These are phyloP conservation scores for Microdochium nivale DNA, from an alignment of 2,329 filamentous ascomycete species.

Conservation along the genomic window DNA sequence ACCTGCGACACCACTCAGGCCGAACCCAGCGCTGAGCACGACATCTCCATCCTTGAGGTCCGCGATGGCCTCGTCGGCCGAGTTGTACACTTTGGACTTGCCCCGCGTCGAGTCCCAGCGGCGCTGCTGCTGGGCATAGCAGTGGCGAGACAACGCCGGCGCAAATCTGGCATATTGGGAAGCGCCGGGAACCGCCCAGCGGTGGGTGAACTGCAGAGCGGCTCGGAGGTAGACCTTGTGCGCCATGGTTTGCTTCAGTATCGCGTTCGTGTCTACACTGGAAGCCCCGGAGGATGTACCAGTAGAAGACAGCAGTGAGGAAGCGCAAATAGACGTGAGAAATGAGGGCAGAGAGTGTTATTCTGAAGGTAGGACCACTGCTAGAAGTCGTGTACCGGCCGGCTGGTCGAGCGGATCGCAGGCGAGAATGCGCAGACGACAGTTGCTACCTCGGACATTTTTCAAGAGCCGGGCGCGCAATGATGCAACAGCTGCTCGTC, in stretches of 20 bases:
- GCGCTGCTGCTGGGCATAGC: neutral
- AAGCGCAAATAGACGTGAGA: no score
- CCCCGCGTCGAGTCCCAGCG: conserved; percentile 11
- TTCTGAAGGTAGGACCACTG: no score
- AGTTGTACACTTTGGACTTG: conserved; percentile 39
- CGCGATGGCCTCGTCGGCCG: conserved; percentile 59
- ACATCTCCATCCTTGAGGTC: conserved; percentile 64
- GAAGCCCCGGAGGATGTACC: neutral
- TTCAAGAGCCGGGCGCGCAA: no score
- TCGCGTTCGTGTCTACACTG: neutral
- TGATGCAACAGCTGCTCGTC: no score
- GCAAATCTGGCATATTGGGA: conserved; percentile 9
- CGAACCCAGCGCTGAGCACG: conserved; percentile 70
- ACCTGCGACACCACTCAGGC: conserved; percentile 70
- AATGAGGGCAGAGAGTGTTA: no score
- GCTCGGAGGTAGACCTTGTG: conserved; percentile 12
- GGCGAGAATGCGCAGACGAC: no score
- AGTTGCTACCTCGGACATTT: no score
- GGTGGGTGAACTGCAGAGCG: conserved; percentile 15
- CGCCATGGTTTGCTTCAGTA: conserved; percentile 12
- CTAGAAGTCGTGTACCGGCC: no score
- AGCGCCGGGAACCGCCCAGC: conserved; percentile 11
- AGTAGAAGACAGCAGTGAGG: neutral
- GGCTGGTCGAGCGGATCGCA: no score
- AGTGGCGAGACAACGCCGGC: conserved; percentile 8